Base-by-base conservation (phyloP, 2,329 filamentous ascomycete species). In the Diplocarpon mali region DNA sequence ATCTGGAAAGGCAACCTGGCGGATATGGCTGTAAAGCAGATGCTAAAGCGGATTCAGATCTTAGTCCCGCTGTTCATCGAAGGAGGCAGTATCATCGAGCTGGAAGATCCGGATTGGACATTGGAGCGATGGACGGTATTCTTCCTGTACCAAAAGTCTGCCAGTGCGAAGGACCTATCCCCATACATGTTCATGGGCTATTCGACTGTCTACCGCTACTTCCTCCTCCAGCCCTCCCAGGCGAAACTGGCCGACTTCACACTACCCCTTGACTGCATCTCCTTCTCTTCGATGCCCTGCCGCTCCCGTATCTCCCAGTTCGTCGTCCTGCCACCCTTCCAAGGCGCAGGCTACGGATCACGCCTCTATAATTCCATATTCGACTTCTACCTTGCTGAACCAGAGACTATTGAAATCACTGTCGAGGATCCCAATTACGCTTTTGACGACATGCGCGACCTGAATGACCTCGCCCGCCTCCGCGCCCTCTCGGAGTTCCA, bases 241-340 rank as follows among this genome's bases (percentile, higher is more conserved):
- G 48, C 53, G 43, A 49, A 56, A 57, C 51, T 40, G 12, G 38
- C 49, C 7, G 62, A 73, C 28, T 63, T 73, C 38, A 65, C 70
- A 38, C 55, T 67, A 4, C 62, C 61, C 0, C 35, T 53, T 12
- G 45, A 55, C n/a, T 53, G 50, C 44, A 56, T 44, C 24, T 53
- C 29, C 54, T 68, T 81, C 52, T 63, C 75, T 4, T 67, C 80
- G 39, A 72, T 89, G 2, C 83, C 85, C 11, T 83, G 82, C 56
- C 80, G 90, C 32, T 78, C 86, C 48, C 76, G 93, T 36, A 85
- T 98, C 53, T 94, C 90, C 0, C 92, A 98, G 62, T 96, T 96
- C 64, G 61, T 98, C 49, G 81, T 98, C 51, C 71, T 98, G 10
- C 89, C 89, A 2, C 83, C 87, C 5, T 94, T 87, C 63, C 89